Evolutionary conservation across 2,329 filamentous ascomycete species (phyloP).

Genomic region (Pseudofabraea citricarpa): DNA sequence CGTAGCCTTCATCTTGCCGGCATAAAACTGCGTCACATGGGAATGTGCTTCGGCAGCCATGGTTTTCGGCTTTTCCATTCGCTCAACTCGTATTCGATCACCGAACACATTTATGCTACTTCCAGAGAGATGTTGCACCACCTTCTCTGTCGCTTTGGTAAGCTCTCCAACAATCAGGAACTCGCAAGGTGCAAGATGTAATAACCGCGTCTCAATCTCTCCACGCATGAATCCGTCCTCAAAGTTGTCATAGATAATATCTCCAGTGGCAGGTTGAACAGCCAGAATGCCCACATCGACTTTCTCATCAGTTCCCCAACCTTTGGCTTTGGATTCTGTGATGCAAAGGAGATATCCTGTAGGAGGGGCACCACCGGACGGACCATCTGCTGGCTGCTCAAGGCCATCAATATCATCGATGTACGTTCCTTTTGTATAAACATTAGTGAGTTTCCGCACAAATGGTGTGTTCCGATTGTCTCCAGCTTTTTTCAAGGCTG

Average conservation of each 20-base stretch:
- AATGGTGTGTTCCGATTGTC: constrained; percentile 94
- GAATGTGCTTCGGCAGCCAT: constrained; percentile 81
- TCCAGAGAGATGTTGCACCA: constrained; percentile 83
- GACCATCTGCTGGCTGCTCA: constrained; percentile 47
- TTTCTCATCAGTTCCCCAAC: constrained; percentile 83
- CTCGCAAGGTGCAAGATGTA: constrained; percentile 95
- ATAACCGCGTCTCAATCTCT: constrained; percentile 89
- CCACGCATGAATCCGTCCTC: constrained; percentile 97
- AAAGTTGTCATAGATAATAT: constrained; percentile 93
- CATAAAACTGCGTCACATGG: constrained; percentile 90
- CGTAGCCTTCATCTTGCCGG: constrained; percentile 68
- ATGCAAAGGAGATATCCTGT: constrained; percentile 91
- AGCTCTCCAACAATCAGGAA: constrained; percentile 89
- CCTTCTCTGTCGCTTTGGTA: constrained; percentile 86
- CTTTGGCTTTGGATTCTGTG: constrained; percentile 77
- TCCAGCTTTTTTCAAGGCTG: constrained; percentile 89
- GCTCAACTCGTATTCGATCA: constrained; percentile 81
- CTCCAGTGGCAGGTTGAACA: constrained; percentile 91
- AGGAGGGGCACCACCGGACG: constrained; percentile 53
- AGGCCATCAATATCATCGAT: constrained; percentile 88
- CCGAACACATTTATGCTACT: constrained; percentile 90
- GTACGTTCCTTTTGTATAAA: constrained; percentile 98
- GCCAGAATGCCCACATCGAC: constrained; percentile 89
- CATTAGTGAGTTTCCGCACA: constrained; percentile 84
- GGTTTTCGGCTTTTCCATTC: constrained; percentile 69